phyloP scores from a whole-genome alignment of 345 rosid genomes.

The Pistacia integerrima region DNA sequence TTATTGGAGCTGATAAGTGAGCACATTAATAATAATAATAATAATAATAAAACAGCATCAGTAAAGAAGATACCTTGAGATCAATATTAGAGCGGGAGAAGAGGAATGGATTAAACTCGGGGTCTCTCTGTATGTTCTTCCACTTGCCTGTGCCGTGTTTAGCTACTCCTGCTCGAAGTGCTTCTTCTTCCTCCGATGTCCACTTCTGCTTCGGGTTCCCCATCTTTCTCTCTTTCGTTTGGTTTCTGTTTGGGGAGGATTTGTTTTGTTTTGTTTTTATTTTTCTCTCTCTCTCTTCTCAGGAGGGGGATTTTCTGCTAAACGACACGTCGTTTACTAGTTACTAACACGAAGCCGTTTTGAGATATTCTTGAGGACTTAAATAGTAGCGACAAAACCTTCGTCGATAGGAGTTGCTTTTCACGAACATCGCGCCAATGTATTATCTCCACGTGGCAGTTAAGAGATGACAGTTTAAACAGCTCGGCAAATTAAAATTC shows the following conservation, averaged over 20 bases:
- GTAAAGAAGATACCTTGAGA: constrained; percentile 61
- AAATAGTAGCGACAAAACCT: neutral
- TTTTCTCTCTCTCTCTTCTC: neutral
- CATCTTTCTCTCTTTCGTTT: constrained; percentile 30
- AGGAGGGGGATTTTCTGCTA: neutral
- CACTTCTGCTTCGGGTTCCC: constrained; percentile 75
- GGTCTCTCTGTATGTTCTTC: constrained; percentile 67
- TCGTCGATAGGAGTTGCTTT: neutral
- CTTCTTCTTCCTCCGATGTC: constrained; percentile 80
- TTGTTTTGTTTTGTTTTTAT: too few relatives aligned
- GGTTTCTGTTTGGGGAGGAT: constrained; percentile 3
- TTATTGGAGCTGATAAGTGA: too few relatives aligned
- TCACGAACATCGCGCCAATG: constrained; percentile 6
- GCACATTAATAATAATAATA: neutral
- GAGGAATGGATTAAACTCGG: constrained; percentile 59
- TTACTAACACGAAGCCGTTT: neutral
- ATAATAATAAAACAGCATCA: neutral
- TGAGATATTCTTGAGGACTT: neutral
- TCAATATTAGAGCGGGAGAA: constrained; percentile 68
- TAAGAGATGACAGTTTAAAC: constrained; percentile 13
- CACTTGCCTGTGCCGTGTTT: constrained; percentile 82
- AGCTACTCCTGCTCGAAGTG: constrained; percentile 63
- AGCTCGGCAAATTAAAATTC: constrained; percentile 22
- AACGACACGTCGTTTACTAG: constrained; percentile 12
- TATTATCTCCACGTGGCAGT: constrained; percentile 23